Percentiles rank a stretch among this genome's conserved stretches.
phyloP scores from a whole-genome alignment of 768 basidiomycete genomes.

The Pholiota molesta region DNA sequence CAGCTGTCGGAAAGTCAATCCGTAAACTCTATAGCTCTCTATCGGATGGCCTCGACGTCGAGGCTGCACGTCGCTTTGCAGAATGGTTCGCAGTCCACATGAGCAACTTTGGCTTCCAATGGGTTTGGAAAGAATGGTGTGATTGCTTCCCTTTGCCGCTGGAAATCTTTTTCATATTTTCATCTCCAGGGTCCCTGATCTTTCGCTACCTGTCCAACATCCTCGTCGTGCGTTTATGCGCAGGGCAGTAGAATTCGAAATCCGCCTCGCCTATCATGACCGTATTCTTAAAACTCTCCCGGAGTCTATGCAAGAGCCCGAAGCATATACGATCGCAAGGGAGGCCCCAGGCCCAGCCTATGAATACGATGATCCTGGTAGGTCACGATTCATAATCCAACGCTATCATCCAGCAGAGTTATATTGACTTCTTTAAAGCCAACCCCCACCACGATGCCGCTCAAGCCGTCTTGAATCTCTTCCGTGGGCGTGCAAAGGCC shows the following conservation, averaged over 20 bases:
- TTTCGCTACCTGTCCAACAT: constrained; percentile 72
- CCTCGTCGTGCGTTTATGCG: constrained; percentile 90
- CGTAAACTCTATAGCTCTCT: constrained; percentile 79
- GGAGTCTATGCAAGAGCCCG: constrained; percentile 70
- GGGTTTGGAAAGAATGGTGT: constrained; percentile 99
- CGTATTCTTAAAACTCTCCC: constrained; percentile 90
- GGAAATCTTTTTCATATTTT: constrained; percentile 1
- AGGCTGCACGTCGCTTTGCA: constrained; percentile 77
- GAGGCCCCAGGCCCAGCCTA: constrained; percentile 81
- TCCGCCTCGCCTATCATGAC: constrained; percentile 91
- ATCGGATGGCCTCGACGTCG: constrained; percentile 88
- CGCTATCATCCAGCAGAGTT: neutral
- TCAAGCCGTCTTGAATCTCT: constrained; percentile 72
- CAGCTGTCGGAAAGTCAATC: constrained; percentile 95
- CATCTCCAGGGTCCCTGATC: constrained; percentile 77
- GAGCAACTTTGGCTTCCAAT: constrained; percentile 97
- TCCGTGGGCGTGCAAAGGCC: constrained; percentile 79
- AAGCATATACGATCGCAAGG: constrained; percentile 62
- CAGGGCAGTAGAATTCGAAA: constrained; percentile 85
- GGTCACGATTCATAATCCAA: constrained; percentile 21
- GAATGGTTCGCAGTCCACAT: constrained; percentile 98
- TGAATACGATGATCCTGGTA: constrained; percentile 82
- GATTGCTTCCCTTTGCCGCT: constrained; percentile 23
- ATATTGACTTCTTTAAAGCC: constrained; percentile 43
- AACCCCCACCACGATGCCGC: constrained; percentile 83